phyloP scores from a whole-genome alignment of 1,284 basidiomycete species.

The Retiboletus flavoniger region DNA sequence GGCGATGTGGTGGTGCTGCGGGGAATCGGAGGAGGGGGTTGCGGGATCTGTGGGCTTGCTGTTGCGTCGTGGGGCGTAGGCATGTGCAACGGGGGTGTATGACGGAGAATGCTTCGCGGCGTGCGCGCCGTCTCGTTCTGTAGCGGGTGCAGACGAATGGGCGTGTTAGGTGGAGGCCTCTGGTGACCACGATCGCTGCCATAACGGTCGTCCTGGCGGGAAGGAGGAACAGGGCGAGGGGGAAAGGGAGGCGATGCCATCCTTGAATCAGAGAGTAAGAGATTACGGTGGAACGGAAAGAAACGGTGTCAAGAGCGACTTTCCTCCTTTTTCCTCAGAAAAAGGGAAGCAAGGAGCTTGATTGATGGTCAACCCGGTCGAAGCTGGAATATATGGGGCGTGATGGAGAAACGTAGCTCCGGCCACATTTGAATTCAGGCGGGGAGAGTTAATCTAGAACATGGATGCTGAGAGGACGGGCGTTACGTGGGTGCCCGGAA shows the following conservation, averaged over 20 bases:
- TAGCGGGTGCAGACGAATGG: neutral
- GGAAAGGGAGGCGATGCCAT: constrained; percentile 25
- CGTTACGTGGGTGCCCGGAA: constrained; percentile 16
- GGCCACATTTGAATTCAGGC: constrained; percentile 20
- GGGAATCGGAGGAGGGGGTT: constrained; percentile 8
- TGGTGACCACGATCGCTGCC: constrained; percentile 1
- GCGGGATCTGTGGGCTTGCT: constrained; percentile 1
- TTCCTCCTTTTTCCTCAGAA: neutral
- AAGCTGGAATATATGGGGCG: neutral
- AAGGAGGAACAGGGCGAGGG: constrained; percentile 15
- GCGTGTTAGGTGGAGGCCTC: neutral
- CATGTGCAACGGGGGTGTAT: constrained; percentile 1
- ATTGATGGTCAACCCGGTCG: constrained; percentile 14
- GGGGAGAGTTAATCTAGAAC: constrained; percentile 2
- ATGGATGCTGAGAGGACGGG: neutral
- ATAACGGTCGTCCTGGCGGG: constrained; percentile 9
- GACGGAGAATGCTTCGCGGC: constrained; percentile 24
- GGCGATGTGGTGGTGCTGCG: constrained; percentile 13
- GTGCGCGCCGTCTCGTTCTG: constrained; percentile 12
- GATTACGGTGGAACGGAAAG: constrained; percentile 4
- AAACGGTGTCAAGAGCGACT: no score
- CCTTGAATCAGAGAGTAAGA: neutral
- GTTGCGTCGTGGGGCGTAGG: constrained; percentile 5
- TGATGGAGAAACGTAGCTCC: neutral
- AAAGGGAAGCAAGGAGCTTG: neutral